These are phyloP conservation scores for Fusarium palustre DNA, from an alignment of 2,329 filamentous ascomycete species.

Conservation along the genomic window DNA sequence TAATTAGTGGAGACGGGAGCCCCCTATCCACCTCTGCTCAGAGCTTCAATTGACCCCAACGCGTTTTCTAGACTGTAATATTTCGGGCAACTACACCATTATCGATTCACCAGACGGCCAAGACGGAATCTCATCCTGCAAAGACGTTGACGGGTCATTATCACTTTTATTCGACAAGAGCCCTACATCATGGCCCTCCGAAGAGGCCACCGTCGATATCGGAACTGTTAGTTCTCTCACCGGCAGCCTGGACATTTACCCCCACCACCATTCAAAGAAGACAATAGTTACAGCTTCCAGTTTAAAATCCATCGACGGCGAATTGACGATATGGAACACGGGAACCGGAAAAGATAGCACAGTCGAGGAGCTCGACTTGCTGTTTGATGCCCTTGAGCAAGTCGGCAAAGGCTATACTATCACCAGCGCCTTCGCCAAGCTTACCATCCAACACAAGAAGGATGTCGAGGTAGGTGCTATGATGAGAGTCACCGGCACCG, in stretches of 20 bases:
- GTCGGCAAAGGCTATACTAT: constrained; percentile 43
- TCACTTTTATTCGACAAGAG: constrained; percentile 44
- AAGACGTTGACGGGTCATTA: constrained; percentile 45
- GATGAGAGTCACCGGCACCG: constrained; percentile 44
- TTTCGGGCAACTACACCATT: constrained; percentile 46
- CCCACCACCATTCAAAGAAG: constrained; percentile 41
- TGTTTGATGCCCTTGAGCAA: constrained; percentile 38
- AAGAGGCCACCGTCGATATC: constrained; percentile 43
- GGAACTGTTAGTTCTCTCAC: constrained; percentile 40
- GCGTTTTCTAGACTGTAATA: constrained; percentile 39
- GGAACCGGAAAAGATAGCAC: constrained; percentile 29
- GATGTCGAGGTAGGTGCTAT: constrained; percentile 34
- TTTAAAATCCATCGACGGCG: constrained; percentile 41
- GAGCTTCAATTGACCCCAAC: constrained; percentile 16
- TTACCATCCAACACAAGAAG: constrained; percentile 39
- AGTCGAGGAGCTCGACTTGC: constrained; percentile 36
- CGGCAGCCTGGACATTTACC: constrained; percentile 46
- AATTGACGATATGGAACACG: constrained; percentile 42
- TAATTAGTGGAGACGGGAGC: not conserved
- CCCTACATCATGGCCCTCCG: constrained; percentile 42
- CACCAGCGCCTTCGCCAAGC: constrained; percentile 36
- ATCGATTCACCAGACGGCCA: constrained; percentile 40
- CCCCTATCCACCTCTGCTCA: not conserved
- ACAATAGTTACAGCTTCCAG: constrained; percentile 39
- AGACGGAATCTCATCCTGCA: constrained; percentile 42